Base-by-base conservation (phyloP, 129 eudicot genomes). In the Helichrysum umbraculigerum region DNA sequence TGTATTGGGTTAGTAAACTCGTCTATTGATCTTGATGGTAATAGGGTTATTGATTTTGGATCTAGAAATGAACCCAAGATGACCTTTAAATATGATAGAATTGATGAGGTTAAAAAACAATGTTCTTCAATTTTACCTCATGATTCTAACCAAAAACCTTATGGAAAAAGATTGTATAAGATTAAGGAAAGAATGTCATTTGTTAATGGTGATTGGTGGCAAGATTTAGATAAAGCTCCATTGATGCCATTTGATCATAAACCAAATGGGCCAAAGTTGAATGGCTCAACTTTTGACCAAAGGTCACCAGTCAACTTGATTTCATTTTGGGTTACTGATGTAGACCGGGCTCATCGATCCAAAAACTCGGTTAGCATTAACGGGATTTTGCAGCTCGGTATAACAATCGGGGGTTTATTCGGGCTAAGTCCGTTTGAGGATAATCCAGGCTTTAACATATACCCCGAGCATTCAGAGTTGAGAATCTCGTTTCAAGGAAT, bases 141-240 rank as follows among this genome's bases (percentile, higher is more conserved):
- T 69, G 88, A 88, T 37, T 42, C 86, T 66, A 85, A 86, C 16
- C 82, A 86, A 75, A 85, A 81, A 76, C 84, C 88, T 19, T 82
- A 75, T 76, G 88, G 86, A 20, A 73, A 83, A 78, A 74, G 83
- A 63, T 51, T 86, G 10, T 79, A 47, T 69, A 75, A 79, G 66
- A 54, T 92, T 0, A 90, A 83, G 71, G 84, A 92, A 42, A 87
- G 76, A 34, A 82, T 92, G 9, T 84, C 93, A 28, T 90, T 92
- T 76, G 15, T 84, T 32, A 92, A 90, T 83, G 98, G 98, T 66
- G 98, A 92, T 86, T 92, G 98, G 98, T 86, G 87, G 87, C 98
- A 92, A 37, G 87, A 82, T 32, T 71, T 78, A 7, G 83, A 67
- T 81, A 84, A 83, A 57, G 82, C 93, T 68, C 96, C 96, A 1